Conservation (phyloP, 2,329 filamentous ascomycete genomes). For the Aciculosporium take region DNA sequence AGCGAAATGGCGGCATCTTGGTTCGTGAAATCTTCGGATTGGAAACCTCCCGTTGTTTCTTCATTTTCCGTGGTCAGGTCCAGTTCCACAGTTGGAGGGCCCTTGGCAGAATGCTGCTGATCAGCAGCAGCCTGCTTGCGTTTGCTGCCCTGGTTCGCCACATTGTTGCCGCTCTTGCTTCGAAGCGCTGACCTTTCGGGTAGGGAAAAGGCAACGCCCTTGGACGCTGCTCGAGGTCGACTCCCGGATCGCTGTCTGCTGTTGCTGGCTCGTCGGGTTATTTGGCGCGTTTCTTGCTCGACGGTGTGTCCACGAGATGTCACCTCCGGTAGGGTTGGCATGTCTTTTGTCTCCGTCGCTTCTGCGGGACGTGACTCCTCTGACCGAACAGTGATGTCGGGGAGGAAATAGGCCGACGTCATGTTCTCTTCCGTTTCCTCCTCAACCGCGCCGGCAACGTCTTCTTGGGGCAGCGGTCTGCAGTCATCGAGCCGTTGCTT, state of each 20-base stretch:
- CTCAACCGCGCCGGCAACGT: constrained; percentile 21
- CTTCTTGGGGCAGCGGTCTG: constrained; percentile 23
- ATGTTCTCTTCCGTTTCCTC: constrained; percentile 36
- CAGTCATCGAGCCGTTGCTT: constrained; percentile 30
- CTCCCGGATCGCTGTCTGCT: constrained; percentile 16
- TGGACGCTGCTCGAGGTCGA: constrained; percentile 11
- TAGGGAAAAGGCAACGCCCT: constrained; percentile 26
- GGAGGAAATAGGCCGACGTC: constrained; percentile 44
- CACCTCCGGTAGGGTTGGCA: constrained; percentile 16
- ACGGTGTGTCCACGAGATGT: constrained; percentile 20
- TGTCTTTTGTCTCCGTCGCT: constrained; percentile 18
- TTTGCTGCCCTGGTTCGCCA: constrained; percentile 30
- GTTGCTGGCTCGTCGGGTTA: constrained; percentile 16
- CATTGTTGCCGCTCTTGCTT: constrained; percentile 16
- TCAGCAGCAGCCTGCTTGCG: constrained; percentile 14
- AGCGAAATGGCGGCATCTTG: constrained; percentile 22
- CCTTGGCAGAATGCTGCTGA: background rate
- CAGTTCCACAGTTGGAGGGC: constrained; percentile 10
- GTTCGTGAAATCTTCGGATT: constrained; percentile 19
- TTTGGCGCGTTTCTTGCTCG: constrained; percentile 14
- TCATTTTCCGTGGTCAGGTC: constrained; percentile 19
- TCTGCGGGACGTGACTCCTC: constrained; percentile 20
- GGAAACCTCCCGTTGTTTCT: constrained; percentile 21
- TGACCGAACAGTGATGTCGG: constrained; percentile 40
- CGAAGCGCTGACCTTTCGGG: constrained; percentile 20